phyloP scores from a whole-genome alignment of 371 early-diverging fungal genomes.

The Mucor irregularis region DNA sequence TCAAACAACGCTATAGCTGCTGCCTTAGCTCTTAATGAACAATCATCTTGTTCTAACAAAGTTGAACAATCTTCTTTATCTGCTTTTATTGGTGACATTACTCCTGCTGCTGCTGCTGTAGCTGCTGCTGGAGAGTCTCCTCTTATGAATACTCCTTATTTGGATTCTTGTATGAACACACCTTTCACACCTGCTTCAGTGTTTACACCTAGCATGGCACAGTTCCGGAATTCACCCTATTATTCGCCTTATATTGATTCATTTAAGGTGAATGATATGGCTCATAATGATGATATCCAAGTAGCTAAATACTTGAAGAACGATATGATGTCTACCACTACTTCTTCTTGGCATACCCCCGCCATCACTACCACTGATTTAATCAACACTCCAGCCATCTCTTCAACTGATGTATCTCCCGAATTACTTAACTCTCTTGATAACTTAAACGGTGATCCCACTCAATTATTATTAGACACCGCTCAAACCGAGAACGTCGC shows the following conservation, averaged over 20 bases:
- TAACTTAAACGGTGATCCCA: slow-evolving; percentile 19
- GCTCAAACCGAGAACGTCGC: slow-evolving; percentile 1
- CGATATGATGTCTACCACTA: too few species aligned
- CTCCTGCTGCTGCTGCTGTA: slow-evolving; percentile 29
- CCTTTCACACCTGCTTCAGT: slow-evolving; percentile 38
- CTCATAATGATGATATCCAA: slow-evolving; percentile 21
- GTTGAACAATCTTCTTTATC: slow-evolving; percentile 8
- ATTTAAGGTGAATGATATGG: not conserved
- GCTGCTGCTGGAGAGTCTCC: slow-evolving; percentile 28
- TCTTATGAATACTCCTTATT: slow-evolving; percentile 36
- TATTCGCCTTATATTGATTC: slow-evolving; percentile 25
- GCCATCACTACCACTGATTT: not conserved
- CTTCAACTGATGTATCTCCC: not conserved
- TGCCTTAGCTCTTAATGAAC: not conserved
- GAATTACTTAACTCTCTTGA: not conserved
- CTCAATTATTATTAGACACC: slow-evolving; percentile 23
- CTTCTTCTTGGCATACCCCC: slow-evolving; percentile 7
- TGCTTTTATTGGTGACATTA: slow-evolving; percentile 20
- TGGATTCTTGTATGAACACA: slow-evolving; percentile 32
- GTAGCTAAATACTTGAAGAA: slow-evolving; percentile 30
- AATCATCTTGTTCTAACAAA: not conserved
- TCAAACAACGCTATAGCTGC: slow-evolving; percentile 5
- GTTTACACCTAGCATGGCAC: slow-evolving; percentile 33
- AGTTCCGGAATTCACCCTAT: slow-evolving; percentile 24
- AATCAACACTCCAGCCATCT: not conserved